Percentiles rank a stretch among this genome's conserved stretches.
phyloP scores from a whole-genome alignment of 768 basidiomycete genomes.

The Mycena indigotica region DNA sequence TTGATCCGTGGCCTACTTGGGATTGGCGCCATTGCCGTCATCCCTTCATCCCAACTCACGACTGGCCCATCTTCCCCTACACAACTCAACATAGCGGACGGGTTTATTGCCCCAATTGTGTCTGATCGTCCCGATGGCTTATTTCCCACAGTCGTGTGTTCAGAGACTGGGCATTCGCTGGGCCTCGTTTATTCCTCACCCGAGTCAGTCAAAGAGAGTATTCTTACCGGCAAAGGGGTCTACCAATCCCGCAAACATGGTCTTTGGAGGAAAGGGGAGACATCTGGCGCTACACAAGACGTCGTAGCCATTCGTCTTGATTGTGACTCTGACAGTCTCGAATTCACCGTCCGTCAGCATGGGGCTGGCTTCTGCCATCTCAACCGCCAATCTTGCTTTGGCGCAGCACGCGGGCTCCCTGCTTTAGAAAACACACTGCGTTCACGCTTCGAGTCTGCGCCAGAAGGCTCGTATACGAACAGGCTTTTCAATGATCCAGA shows the following conservation, averaged over 20 bases:
- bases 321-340: conserved; percentile 91
- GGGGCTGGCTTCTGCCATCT: conserved; percentile 95
- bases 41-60: conserved; percentile 74
- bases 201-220: conserved; percentile 84
- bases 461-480: conserved; percentile 89
- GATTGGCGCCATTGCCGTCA: conserved; percentile 64
- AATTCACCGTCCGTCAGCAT: conserved; percentile 88
- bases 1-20: conserved; percentile 61
- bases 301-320: conserved; percentile 82
- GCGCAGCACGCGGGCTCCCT: conserved; percentile 73
- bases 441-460: conserved; percentile 72
- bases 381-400: conserved; percentile 85
- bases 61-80: conserved; percentile 51
- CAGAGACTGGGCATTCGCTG: conserved; percentile 73
- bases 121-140: conserved; percentile 92
- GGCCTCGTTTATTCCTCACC: conserved; percentile 95
- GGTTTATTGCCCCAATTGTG: conserved; percentile 78
- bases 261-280: conserved; percentile 96
- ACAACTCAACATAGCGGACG: conserved; percentile 76
- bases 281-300: conserved; percentile 90
- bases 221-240: conserved; percentile 85
- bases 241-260: conserved; percentile 97
- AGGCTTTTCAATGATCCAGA: conserved; percentile 80
- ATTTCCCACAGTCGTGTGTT: conserved; percentile 89
- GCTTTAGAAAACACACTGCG: conserved; percentile 80